Percentiles rank a stretch among this genome's conserved stretches.
Evolutionary conservation across 352 stramenopile species (phyloP).

Genomic region (Phytophthora constricta): DNA sequence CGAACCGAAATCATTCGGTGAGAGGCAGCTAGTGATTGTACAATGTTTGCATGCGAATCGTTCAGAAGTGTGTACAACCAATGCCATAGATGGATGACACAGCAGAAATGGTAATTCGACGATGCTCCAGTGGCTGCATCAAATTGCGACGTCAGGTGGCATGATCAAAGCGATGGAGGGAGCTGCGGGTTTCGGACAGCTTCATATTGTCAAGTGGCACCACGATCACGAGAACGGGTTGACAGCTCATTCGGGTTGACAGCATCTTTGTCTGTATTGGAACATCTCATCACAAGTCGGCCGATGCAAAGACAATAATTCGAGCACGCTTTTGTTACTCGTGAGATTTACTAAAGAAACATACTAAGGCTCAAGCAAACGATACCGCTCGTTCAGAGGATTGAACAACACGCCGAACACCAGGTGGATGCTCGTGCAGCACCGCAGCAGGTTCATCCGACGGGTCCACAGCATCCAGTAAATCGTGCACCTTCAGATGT

Average conservation of each 20-base stretch:
- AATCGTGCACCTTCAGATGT: conserved; percentile 23
- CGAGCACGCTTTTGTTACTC: too few relatives aligned
- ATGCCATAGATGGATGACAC: neutral
- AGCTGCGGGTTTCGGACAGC: neutral
- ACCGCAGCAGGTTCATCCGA: conserved; percentile 18
- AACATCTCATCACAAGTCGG: too few relatives aligned
- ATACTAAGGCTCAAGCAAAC: too few relatives aligned
- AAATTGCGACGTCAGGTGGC: neutral
- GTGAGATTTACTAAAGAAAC: too few relatives aligned
- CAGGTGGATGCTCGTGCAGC: conserved; percentile 3
- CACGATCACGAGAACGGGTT: neutral
- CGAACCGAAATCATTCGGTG: neutral
- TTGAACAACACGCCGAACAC: conserved; percentile 7
- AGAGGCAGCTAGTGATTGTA: neutral
- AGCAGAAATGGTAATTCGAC: neutral
- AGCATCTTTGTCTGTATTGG: too few relatives aligned
- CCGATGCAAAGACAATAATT: too few relatives aligned
- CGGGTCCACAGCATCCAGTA: conserved; percentile 33
- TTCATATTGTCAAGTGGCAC: neutral
- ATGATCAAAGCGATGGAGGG: neutral
- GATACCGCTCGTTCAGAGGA: too few relatives aligned
- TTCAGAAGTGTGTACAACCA: neutral
- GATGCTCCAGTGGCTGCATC: neutral
- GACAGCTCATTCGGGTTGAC: too few relatives aligned
- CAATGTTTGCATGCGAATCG: neutral